Base-by-base conservation (phyloP, 129 eudicot genomes). In the Chrysanthemum makinoi region DNA sequence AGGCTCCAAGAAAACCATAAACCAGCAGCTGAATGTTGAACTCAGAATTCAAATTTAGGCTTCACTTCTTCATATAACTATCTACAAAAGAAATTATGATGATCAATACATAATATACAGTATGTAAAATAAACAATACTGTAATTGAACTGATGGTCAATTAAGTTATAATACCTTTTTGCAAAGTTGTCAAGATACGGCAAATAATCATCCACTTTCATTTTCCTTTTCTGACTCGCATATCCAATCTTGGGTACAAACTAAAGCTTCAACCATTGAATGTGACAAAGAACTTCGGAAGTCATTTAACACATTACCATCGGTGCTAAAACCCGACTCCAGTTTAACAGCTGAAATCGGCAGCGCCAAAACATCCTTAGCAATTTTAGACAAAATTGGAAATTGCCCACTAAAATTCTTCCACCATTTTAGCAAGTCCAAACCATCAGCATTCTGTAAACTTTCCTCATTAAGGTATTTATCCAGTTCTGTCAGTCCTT, bases 201-300 rank as follows among this genome's bases (percentile, higher is more conserved):
- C 20, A 61, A 30, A 28, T 28, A 61, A 24, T 68, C 24, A 7
- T 53, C 17, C 51, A 12, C 53, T 54, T 69, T 55, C 6, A 30
- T 54, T 69, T 59, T 33, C n/a, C 35, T 69, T 28, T 17, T 44
- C 18, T 55, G 74, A 11, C 51, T 54, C 51, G 65, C 12, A 1
- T 17, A 69, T 55, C 74, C 74, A 69, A 53, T 54, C 53, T 69
- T 39, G 65, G 39, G 35, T 35, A 47, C 74, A 69, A 51, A 69
- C 53, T 6, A 69, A 54, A 24, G 54, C 65, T 54, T 69, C 74
- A 18, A 17, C 53, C 46, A 26, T 69, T 18, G 53, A 55, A 55
- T 64, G 74, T 18, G 65, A 70, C 43, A 19, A 55, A 12, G 43
- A 70, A 55, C 64, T 55, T 70, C 52, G 24, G 43, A 70, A 70